These are phyloP conservation scores for Fraxinus greggii DNA, from an alignment of 305 asterid species.

Conservation along the genomic window DNA sequence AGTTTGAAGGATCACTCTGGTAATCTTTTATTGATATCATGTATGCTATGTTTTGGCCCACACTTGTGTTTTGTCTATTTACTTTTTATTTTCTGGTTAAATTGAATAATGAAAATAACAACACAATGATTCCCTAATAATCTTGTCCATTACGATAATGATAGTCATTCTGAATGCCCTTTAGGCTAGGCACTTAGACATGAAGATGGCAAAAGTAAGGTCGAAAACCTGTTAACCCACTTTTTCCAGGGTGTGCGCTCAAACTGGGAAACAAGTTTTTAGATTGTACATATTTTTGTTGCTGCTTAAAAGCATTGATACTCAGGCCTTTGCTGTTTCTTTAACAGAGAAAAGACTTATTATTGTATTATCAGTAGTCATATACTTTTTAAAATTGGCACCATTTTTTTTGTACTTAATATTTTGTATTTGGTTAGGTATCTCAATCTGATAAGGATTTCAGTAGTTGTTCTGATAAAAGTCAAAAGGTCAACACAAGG, in stretches of 20 bases:
- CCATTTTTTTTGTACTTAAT: not conserved
- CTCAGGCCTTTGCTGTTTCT: not conserved
- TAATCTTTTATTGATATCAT: constrained; percentile 4
- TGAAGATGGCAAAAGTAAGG: not conserved
- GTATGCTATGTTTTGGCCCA: not conserved
- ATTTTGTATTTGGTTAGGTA: constrained; percentile 39
- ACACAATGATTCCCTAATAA: constrained; percentile 7
- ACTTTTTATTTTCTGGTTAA: not conserved
- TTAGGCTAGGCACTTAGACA: constrained; percentile 1
- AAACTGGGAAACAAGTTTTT: not conserved
- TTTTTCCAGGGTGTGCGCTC: not conserved
- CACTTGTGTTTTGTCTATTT: not conserved
- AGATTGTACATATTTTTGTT: constrained; percentile 1
- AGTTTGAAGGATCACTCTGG: not conserved
- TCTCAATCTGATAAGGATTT: constrained; percentile 39
- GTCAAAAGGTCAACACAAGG: constrained; percentile 33
- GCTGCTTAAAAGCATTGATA: not conserved
- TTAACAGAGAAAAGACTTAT: not conserved
- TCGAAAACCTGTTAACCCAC: not conserved
- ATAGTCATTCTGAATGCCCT: not conserved
- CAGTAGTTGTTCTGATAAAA: constrained; percentile 33
- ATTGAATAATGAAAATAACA: not conserved
- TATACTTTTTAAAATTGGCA: constrained; percentile 21
- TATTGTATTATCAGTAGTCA: not conserved
- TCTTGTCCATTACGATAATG: not conserved